A percentile compares a stretch with the other conserved stretches of the same genome.
Conservation (phyloP, 108 stramenopile genomes). For the Cyclostephanos invisitatus region DNA sequence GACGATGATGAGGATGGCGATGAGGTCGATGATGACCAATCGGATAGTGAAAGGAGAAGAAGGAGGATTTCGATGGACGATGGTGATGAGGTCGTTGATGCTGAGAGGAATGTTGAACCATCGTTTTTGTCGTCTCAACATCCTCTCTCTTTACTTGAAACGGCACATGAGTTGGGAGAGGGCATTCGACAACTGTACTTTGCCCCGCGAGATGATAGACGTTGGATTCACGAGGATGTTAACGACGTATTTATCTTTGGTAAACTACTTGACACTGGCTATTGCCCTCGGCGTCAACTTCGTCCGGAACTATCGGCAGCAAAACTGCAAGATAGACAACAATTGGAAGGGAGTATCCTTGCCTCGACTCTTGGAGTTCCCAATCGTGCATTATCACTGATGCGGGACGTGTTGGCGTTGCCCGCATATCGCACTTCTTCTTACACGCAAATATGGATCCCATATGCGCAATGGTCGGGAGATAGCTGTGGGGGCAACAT, state of each 20-base stretch:
- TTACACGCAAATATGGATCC: constrained; percentile 89
- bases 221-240: constrained; percentile 65
- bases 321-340: constrained; percentile 27
- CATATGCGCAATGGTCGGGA: constrained; percentile 82
- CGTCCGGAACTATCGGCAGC: constrained; percentile 28
- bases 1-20: constrained; percentile 56
- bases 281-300: neutral
- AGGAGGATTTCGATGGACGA: constrained; percentile 20
- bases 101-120: neutral
- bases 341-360: constrained; percentile 58
- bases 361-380: constrained; percentile 75
- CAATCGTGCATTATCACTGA: constrained; percentile 80
- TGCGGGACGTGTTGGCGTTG: constrained; percentile 80
- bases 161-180: constrained; percentile 68
- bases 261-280: neutral
- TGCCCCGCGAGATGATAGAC: constrained; percentile 66
- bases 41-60: constrained; percentile 16
- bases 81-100: neutral
- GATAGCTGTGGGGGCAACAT: constrained; percentile 64
- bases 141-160: constrained; percentile 36
- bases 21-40: constrained; percentile 37
- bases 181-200: constrained; percentile 83
- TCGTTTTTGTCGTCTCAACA: neutral
- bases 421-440: constrained; percentile 78
- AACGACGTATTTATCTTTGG: constrained; percentile 44